Evolutionary conservation across 2,329 filamentous ascomycete genomes (phyloP), one percentile per base, ranked within the genome.

Genomic region (Xylariaceae sp.): DNA sequence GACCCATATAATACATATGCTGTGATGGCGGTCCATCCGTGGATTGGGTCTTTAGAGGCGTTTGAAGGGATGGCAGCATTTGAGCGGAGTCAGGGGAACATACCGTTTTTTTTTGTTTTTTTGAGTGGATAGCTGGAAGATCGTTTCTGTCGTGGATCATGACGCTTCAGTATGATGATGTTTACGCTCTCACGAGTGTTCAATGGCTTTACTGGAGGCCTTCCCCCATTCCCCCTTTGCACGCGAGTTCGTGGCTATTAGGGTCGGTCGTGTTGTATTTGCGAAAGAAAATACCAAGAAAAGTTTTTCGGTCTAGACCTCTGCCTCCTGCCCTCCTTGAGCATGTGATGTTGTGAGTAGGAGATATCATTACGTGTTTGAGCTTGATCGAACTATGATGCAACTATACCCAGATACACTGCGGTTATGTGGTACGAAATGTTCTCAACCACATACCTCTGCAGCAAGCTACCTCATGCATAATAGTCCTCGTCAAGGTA

Each of bases 31-130:
- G 40, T 16, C 49, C 12, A 24, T 52, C 41, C 39, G 24, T 45
- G 54, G 48, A 53, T 33, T 46, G 37, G n/a, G 41, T 52, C 48
- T 51, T 28, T 34, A 48, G 40, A 59, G 58, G 58, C 55, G 49
- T 59, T 59, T 14, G 28, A 34, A 52, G 28, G 45, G 29, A 56
- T 56, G 23, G 33, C 23, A 47, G 40, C 19, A 61, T 51, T 55
- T 51, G 41, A 47, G 26, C 19, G 47, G 52, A 53, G 53, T 43
- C 28, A 40, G 47, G 33, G 24, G 51, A 45, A 40, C 44, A 51
- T 54, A 46, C 36, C 26, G 60, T 9, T 36, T 16, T 36, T n/a
- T 36, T n/a, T n/a, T n/a, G 51, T 50, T 29, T 58, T 58, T 45
- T 39, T 29, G 54, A 47, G 44, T 23, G 36, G 45, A 26, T 14